Evolutionary conservation across 495 filamentous ascomycete species (phyloP), one percentile per base, ranked within the genome.

Genomic region (Tuber aestivum): DNA sequence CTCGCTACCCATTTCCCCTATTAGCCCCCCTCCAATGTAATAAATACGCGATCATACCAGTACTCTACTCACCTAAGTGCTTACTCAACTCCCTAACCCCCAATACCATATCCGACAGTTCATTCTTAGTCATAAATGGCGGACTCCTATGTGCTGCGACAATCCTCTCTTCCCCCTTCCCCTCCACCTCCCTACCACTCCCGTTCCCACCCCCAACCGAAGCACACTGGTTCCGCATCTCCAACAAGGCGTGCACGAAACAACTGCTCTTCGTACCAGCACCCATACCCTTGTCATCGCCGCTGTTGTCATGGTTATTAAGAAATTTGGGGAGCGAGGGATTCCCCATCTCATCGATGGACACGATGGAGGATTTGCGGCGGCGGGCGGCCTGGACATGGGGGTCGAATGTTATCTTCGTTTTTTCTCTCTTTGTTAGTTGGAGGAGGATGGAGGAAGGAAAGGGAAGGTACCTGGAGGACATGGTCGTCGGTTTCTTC

Each of bases 41-140:
- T 16, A 38, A 9, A 40, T 44, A 68, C n/a, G n/a, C n/a, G n/a
- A n/a, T 69, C n/a, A 44, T 32, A 27, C 73, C 21, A 8, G 41
- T 38, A 41, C 40, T 41, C n/a, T 27, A 75, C 74, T 35, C 91
- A 68, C 92, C 91, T 72, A 98, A 86, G 73, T 91, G 92, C 83
- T 97, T 94, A 41, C 92, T 92, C 70, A 99, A 86, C 81, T 97
- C 94, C 41, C 95, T 88, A 74, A 99, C 94, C 37, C 94, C 94
- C 89, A 93, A 93, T 0, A 94, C 94, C 95, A 99, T 97, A 77
- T 98, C 95, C 2, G 91, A 92, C 45, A 99, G 86, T 83, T 99
- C 93, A 75, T 90, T 92, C 84, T 98, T 99, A 3, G 94, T 97
- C 77, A 99, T 82, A 41, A 73, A 81, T n/a, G 77, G 71, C 10